Evolutionary conservation across 495 filamentous ascomycete genomes (phyloP).

Genomic region (Aspergillus olivimuriae): DNA sequence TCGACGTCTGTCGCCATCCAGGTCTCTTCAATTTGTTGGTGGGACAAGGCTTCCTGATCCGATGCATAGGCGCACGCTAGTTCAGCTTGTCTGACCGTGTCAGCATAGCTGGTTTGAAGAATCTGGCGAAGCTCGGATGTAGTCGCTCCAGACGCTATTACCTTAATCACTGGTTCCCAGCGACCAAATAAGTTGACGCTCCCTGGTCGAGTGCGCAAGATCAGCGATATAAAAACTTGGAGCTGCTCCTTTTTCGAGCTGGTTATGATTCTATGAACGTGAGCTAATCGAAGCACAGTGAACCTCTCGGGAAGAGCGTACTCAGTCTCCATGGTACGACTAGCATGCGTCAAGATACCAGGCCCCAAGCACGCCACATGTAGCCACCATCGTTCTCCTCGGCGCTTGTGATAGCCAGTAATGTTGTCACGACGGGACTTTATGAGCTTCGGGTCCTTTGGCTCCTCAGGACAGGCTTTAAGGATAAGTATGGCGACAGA

Average conservation of each 20-base stretch:
- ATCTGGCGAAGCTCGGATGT: background rate
- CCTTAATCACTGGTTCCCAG: background rate
- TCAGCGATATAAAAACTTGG: background rate
- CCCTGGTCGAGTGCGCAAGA: background rate
- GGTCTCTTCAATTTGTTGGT: too few relatives aligned
- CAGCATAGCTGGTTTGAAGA: background rate
- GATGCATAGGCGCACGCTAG: too few relatives aligned
- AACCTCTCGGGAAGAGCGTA: background rate
- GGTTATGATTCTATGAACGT: background rate
- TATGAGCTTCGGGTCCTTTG: background rate
- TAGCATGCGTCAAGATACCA: background rate
- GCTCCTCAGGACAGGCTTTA: background rate
- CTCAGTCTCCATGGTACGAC: background rate
- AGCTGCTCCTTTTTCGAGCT: background rate
- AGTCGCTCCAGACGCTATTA: background rate
- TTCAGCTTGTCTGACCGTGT: too few relatives aligned
- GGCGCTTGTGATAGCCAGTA: background rate
- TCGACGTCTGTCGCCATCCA: too few relatives aligned
- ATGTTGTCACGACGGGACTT: background rate
- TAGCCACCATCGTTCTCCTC: background rate
- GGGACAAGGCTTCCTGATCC: too few relatives aligned
- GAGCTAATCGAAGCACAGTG: background rate
- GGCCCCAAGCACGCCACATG: background rate
- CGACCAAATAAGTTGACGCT: background rate
- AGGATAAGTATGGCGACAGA: background rate